Conservation (phyloP, 2,329 filamentous ascomycete species). For the Stylonectria norvegica region DNA sequence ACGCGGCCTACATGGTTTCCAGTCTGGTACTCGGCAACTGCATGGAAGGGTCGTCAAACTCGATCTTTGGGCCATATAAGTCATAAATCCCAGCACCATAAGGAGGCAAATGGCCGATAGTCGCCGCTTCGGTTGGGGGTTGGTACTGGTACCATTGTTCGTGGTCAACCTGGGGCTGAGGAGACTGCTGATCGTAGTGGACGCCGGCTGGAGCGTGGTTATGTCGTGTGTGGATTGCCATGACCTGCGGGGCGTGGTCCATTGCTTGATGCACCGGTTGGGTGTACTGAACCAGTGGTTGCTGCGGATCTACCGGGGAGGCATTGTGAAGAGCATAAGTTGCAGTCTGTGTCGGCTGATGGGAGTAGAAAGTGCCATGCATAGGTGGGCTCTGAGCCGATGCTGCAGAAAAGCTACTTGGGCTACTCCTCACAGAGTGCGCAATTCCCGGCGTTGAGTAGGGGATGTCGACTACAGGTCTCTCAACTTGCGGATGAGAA, state of each 20-base stretch:
- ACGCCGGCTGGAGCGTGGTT: constrained; percentile 23
- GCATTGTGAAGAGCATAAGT: constrained; percentile 47
- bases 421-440: constrained; percentile 56
- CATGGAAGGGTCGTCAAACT: constrained; percentile 55
- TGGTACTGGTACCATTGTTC: constrained; percentile 59
- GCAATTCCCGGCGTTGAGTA: constrained; percentile 47
- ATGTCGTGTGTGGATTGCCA: constrained; percentile 35
- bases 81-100: constrained; percentile 51
- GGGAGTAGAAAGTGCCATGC: constrained; percentile 56
- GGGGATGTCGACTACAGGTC: constrained; percentile 47
- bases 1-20: constrained; percentile 47
- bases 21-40: constrained; percentile 59
- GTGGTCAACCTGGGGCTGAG: constrained; percentile 37
- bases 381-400: constrained; percentile 52
- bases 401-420: constrained; percentile 54
- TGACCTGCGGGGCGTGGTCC: constrained; percentile 31
- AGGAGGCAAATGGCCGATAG: constrained; percentile 49
- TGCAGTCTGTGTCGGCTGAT: constrained; percentile 47
- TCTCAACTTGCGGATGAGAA: constrained; percentile 47
- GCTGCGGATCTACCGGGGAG: constrained; percentile 45
- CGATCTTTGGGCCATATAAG: constrained; percentile 53
- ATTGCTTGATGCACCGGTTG: constrained; percentile 41
- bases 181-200: constrained; percentile 35
- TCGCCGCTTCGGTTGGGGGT: constrained; percentile 53
- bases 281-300: constrained; percentile 42